Conservation (phyloP, 495 filamentous ascomycete genomes). For the Glutinoglossum americanum region DNA sequence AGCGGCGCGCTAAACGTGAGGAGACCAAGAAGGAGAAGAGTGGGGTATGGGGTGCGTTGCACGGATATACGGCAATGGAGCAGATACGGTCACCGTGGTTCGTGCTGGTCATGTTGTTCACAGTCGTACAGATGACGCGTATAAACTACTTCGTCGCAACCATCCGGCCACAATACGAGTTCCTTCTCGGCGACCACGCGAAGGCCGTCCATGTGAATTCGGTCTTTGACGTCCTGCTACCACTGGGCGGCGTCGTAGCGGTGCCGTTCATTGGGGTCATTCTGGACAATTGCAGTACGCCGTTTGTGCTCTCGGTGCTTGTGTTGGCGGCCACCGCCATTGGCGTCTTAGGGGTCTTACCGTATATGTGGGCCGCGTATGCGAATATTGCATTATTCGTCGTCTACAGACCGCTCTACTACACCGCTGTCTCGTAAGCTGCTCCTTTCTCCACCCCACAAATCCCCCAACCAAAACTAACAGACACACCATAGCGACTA, state of each 20-base stretch:
- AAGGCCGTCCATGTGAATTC: constrained; percentile 51
- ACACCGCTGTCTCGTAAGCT: constrained; percentile 45
- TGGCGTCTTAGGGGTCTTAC: constrained; percentile 58
- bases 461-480: background rate
- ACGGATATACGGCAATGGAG: constrained; percentile 43
- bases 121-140: constrained; percentile 74
- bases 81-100: constrained; percentile 82
- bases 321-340: constrained; percentile 54
- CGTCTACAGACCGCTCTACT: constrained; percentile 52
- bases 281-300: constrained; percentile 56
- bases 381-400: constrained; percentile 65
- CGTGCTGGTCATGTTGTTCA: constrained; percentile 66
- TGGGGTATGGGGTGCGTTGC: constrained; percentile 80
- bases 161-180: constrained; percentile 64
- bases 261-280: constrained; percentile 77
- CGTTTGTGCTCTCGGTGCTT: constrained; percentile 50
- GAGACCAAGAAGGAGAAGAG: constrained; percentile 36
- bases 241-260: constrained; percentile 60
- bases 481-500: constrained; percentile 39
- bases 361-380: constrained; percentile 48
- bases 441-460: background rate
- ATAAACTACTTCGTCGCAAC: constrained; percentile 98
- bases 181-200: constrained; percentile 37
- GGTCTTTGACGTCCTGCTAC: constrained; percentile 76
- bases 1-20: constrained; percentile 29